Percentiles rank a stretch among this genome's conserved stretches.
Evolutionary conservation across 768 basidiomycete genomes (phyloP).

Genomic region (Boletus sp.): DNA sequence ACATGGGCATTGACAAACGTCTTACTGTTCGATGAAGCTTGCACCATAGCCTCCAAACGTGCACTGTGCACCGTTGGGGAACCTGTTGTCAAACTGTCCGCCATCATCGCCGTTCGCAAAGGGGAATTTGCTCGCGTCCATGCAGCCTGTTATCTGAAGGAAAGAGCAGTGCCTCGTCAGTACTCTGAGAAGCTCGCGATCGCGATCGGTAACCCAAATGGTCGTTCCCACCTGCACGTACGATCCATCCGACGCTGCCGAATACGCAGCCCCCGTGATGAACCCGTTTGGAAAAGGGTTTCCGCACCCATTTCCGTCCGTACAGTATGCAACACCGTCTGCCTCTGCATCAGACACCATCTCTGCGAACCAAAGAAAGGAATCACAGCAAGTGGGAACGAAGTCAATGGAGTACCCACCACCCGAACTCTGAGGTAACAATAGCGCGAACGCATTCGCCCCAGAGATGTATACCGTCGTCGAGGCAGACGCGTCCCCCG

Average conservation of each 20-base stretch:
- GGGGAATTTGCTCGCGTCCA: constrained; percentile 29
- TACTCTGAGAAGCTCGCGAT: not conserved
- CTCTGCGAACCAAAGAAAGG: constrained; percentile 20
- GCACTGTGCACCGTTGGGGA: constrained; percentile 52
- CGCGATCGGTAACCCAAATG: not conserved
- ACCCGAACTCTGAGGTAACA: constrained; percentile 31
- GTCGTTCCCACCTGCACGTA: constrained; percentile 36
- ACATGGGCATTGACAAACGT: not conserved
- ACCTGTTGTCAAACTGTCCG: constrained; percentile 49
- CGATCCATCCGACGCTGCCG: constrained; percentile 33
- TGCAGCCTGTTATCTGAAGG: constrained; percentile 39
- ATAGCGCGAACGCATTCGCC: constrained; percentile 32
- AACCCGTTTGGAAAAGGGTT: constrained; percentile 34
- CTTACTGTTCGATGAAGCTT: constrained; percentile 51
- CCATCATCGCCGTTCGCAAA: constrained; percentile 39
- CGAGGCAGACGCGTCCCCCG: constrained; percentile 28
- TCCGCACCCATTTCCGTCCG: constrained; percentile 27
- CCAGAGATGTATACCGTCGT: constrained; percentile 37
- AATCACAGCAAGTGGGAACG: not conserved
- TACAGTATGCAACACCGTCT: constrained; percentile 38
- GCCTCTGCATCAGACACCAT: constrained; percentile 39
- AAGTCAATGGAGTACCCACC: constrained; percentile 23
- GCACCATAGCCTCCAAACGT: constrained; percentile 48
- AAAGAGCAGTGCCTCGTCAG: not conserved
- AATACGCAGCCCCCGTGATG: constrained; percentile 36